Evolutionary conservation across 2,329 filamentous ascomycete genomes (phyloP).

Genomic region (Penicillium sp.): DNA sequence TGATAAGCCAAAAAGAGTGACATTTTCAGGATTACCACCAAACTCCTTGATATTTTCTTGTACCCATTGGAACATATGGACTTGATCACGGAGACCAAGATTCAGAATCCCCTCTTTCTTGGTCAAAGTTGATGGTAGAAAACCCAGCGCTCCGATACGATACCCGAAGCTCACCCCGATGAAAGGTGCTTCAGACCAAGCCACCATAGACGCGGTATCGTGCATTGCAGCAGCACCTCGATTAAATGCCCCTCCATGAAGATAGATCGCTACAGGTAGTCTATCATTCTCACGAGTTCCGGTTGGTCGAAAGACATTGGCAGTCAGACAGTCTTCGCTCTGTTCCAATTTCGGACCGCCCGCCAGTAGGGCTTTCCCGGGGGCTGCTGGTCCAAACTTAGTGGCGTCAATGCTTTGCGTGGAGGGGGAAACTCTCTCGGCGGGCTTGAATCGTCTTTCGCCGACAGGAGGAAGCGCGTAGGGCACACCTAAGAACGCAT

Average conservation of each 20-base stretch:
- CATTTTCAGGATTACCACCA: constrained; percentile 31
- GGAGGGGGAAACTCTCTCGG: constrained; percentile 33
- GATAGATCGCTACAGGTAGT: constrained; percentile 46
- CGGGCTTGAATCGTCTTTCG: constrained; percentile 51
- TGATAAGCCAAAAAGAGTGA: constrained; percentile 45
- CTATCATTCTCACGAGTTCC: constrained; percentile 21
- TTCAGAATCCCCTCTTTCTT: constrained; percentile 58
- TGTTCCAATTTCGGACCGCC: constrained; percentile 54
- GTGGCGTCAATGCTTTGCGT: constrained; percentile 40
- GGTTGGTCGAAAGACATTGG: constrained; percentile 46
- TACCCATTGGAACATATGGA: constrained; percentile 37
- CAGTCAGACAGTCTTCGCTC: constrained; percentile 51
- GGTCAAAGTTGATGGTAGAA: constrained; percentile 63
- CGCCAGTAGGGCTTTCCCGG: constrained; percentile 53
- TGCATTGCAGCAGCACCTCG: constrained; percentile 45
- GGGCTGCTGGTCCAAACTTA: constrained; percentile 38
- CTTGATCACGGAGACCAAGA: constrained; percentile 42
- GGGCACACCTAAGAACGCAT: constrained; percentile 54
- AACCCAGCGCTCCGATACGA: constrained; percentile 62
- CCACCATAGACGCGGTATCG: constrained; percentile 65
- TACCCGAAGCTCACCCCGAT: constrained; percentile 53
- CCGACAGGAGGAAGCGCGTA: constrained; percentile 55
- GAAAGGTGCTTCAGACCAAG: constrained; percentile 53
- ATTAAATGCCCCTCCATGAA: constrained; percentile 48
- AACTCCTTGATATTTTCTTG: constrained; percentile 30